A percentile compares a stretch with the other conserved stretches of the same genome.
phyloP scores from a whole-genome alignment of 1,284 basidiomycete species.

The Cryptococcus maquisensis region DNA sequence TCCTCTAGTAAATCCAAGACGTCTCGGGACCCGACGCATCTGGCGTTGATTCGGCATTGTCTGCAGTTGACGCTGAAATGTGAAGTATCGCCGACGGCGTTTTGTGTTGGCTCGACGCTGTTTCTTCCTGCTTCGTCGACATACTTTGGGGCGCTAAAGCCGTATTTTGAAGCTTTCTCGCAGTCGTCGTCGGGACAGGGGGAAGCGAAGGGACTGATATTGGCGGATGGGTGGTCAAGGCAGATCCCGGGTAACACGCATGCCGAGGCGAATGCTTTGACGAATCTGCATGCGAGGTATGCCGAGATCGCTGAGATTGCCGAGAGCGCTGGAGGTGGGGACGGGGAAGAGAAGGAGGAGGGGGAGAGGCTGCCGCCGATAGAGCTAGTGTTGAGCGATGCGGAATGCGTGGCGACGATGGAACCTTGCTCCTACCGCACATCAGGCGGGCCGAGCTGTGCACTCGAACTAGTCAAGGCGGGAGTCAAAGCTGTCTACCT shows the following conservation, averaged over 20 bases:
- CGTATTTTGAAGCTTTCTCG: constrained; percentile 29
- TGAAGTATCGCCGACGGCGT: constrained; percentile 63
- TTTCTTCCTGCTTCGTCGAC: constrained; percentile 52
- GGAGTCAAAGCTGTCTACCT: constrained; percentile 74
- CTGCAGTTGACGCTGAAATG: constrained; percentile 44
- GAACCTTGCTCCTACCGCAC: constrained; percentile 92
- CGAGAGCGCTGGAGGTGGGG: no score
- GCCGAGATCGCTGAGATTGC: constrained; percentile 32
- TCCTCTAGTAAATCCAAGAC: no score
- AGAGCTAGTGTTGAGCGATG: constrained; percentile 54
- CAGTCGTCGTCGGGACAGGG: neutral
- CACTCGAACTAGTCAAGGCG: constrained; percentile 73
- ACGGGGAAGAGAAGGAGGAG: no score
- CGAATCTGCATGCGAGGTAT: constrained; percentile 59
- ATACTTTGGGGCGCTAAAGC: constrained; percentile 40
- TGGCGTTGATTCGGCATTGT: constrained; percentile 43
- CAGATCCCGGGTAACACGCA: constrained; percentile 95
- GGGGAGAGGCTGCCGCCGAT: constrained; percentile 32
- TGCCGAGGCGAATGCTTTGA: constrained; percentile 90
- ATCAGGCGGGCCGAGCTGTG: constrained; percentile 81
- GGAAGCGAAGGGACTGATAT: constrained; percentile 47
- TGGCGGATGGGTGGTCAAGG: constrained; percentile 84
- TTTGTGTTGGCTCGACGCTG: constrained; percentile 90
- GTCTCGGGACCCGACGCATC: constrained; percentile 4
- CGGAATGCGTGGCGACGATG: constrained; percentile 79